Base-by-base conservation (phyloP, 305 asterid genomes). In the Solanum hybrid region DNA sequence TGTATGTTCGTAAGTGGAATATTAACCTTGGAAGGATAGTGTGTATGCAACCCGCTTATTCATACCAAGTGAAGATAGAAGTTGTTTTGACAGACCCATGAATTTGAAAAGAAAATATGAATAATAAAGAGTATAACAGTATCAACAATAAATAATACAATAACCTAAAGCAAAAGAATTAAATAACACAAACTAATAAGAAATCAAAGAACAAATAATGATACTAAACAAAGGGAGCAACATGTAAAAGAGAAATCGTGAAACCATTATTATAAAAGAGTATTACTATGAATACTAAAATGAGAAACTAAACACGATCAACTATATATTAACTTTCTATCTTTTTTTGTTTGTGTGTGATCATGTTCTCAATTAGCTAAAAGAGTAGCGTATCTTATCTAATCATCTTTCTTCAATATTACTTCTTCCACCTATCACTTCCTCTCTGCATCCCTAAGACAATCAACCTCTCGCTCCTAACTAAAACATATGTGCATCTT, bases 341-440 rank as follows among this genome's bases (percentile, higher is more conserved):
- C 14, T 26, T 0, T 0, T 11, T 24, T 64, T n/a, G 3, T n/a
- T 0, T n/a, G 0, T 64, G 5, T 1, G 3, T 64, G 13, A 64
- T 64, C 13, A 4, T 64, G 3, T 64, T 64, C 6, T 64, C 13
- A 0, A 61, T 64, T 64, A n/a, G 6, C 10, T 4, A 10, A 9
- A 22, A 4, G 1, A 64, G 1, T 64, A 64, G 11, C 1, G 1
- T 24, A 26, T 26, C 0, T 22, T 2, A 4, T 24, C 2, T 26
- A 69, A 11, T 69, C 18, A 69, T 0, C 0, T 4, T 0, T 24
- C 1, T 26, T 11, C 2, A 26, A 26, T 71, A 26, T 26, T 71
- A 71, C 18, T 71, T 71, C 20, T 71, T 71, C 4, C 9, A 1
- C 5, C 14, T 26, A 26, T 71, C 9, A 11, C 9, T 71, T 71